Evolutionary conservation across 495 filamentous ascomycete genomes (phyloP).

Genomic region (Astrothelium macrocarpum): DNA sequence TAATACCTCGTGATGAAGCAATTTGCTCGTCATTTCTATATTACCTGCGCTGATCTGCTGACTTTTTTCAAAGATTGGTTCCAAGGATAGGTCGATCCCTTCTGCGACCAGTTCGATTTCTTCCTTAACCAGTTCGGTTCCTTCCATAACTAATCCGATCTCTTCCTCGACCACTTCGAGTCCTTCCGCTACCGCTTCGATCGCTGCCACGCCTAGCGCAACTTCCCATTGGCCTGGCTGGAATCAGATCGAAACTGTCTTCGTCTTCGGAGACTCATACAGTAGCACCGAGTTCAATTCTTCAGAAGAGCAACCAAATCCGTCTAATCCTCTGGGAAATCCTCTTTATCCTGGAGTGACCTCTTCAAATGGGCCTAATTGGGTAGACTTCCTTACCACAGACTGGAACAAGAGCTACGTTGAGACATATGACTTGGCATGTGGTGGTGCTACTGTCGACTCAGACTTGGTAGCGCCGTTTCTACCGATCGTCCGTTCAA

Average conservation of each 20-base stretch:
- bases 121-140: too few relatives aligned
- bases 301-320: conserved; percentile 45
- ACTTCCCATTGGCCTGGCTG: conserved; percentile 16
- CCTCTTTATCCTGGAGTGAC: conserved; percentile 52
- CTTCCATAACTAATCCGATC: neutral
- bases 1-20: too few relatives aligned
- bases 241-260: conserved; percentile 10
- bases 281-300: conserved; percentile 58
- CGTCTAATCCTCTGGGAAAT: conserved; percentile 66
- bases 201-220: neutral
- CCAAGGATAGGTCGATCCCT: too few relatives aligned
- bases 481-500: conserved; percentile 41
- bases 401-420: conserved; percentile 51
- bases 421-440: conserved; percentile 61
- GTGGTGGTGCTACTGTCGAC: conserved; percentile 60
- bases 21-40: too few relatives aligned
- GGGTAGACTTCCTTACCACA: conserved; percentile 58
- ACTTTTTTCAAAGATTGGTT: too few relatives aligned
- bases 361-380: conserved; percentile 52
- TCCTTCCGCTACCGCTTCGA: too few relatives aligned
- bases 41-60: too few relatives aligned
- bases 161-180: too few relatives aligned
- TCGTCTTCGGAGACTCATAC: conserved; percentile 49
- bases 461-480: conserved; percentile 46
- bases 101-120: too few relatives aligned